Base-by-base conservation (phyloP, 179 eudicot genomes). In the Kewa caespitosa region DNA sequence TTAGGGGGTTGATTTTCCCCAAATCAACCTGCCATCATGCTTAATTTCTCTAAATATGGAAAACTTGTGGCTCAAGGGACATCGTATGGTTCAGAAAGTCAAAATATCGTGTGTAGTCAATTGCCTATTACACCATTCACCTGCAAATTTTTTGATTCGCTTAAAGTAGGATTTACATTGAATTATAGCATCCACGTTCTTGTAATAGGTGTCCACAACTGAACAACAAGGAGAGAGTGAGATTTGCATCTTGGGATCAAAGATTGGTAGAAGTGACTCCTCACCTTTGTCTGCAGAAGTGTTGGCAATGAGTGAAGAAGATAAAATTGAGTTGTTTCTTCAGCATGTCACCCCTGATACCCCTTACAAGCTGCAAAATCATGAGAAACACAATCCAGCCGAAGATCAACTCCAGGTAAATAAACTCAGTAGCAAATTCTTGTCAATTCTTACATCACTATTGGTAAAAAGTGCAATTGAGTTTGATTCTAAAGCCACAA, bases 181-280 rank as follows among this genome's bases (percentile, higher is more conserved):
- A 52, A 73, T 43, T 31, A 30, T 62, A 68, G 33, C 50, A 28
- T 67, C 31, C 72, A 38, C 38, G 34, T 65, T 61, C 62, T 74
- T 68, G 55, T 42, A 28, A 63, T 63, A 82, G 85, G 78, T 63
- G 57, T 70, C 46, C 23, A 63, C 65, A 63, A 36, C 42, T 15
- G 70, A 50, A 48, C 70, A 22, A 64, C 70, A 34, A 32, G 84
- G 30, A 55, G 74, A 67, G 50, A 66, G 32, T 50, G 69, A 73
- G 62, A 54, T 64, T 34, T 68, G 34, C 64, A 43, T 76, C 57
- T 32, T 69, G 37, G 71, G 69, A 50, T 66, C 79, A 54, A 57
- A 76, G 52, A 34, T 52, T 30, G 39, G 36, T 46, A 73, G 62
- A 73, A 72, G 74, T 50, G 55, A 43, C 33, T 67, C 67, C 67